A percentile compares a stretch with the other conserved stretches of the same genome.
Evolutionary conservation across 2,329 filamentous ascomycete genomes (phyloP).

Genomic region (Lasiodiplodia hormozganensis): DNA sequence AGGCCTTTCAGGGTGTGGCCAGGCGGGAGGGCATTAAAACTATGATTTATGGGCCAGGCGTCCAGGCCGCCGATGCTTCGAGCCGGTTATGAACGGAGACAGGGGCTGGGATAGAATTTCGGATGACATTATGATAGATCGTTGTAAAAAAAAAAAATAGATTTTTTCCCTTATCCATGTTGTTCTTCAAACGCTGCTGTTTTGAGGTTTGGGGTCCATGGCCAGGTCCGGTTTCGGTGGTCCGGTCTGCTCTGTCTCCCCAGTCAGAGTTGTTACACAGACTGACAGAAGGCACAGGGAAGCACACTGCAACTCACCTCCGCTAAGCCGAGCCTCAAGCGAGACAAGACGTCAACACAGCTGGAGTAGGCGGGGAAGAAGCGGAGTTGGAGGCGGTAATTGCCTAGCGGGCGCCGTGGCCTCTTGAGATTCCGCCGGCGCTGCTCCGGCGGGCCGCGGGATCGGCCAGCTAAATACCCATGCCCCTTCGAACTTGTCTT

Average conservation of each 20-base stretch:
- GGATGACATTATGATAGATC: not conserved
- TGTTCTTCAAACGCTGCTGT: too few relatives aligned
- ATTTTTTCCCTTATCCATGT: not conserved
- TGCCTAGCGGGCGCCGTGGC: not conserved
- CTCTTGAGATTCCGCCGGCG: not conserved
- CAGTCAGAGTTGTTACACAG: too few relatives aligned
- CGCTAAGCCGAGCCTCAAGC: not conserved
- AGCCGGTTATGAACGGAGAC: not conserved
- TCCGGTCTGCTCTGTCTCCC: not conserved
- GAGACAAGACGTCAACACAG: too few relatives aligned
- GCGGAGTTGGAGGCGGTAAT: not conserved
- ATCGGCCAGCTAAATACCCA: not conserved
- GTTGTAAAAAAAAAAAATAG: not conserved
- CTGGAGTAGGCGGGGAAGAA: not conserved
- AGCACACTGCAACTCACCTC: not conserved
- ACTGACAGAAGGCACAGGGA: too few relatives aligned
- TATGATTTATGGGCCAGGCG: conserved; percentile 35
- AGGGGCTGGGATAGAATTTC: too few relatives aligned
- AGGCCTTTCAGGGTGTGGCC: conserved; percentile 34
- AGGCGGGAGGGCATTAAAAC: conserved; percentile 36
- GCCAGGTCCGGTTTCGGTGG: not conserved
- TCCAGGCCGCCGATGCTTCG: not conserved
- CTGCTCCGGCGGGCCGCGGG: not conserved
- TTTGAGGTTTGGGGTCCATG: not conserved
- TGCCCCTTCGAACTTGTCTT: not conserved